phyloP scores from a whole-genome alignment of 805 yeast genomes.

The Maudiozyma barnettii region DNA sequence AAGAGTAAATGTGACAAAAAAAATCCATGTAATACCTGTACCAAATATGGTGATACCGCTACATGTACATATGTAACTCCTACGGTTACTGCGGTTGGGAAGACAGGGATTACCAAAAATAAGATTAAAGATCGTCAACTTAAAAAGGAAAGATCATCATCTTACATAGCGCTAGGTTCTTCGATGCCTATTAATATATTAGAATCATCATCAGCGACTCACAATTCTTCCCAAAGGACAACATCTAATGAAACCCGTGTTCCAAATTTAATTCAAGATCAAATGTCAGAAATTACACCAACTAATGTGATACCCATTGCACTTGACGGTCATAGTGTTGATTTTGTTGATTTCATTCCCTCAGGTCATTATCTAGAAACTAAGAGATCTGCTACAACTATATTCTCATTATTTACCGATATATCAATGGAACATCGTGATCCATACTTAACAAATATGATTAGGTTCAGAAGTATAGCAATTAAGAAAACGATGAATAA shows the following conservation, averaged over 20 bases:
- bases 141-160: neutral
- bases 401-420: slow-evolving; percentile 18
- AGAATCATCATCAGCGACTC: neutral
- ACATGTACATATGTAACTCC: slow-evolving; percentile 12
- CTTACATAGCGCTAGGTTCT: neutral
- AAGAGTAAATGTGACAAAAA: slow-evolving; percentile 26
- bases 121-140: neutral
- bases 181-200: neutral
- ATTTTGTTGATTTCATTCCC: slow-evolving; percentile 19
- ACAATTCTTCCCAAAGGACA: neutral
- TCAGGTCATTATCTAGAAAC: slow-evolving; percentile 16
- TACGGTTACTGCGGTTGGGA: neutral
- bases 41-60: slow-evolving; percentile 13
- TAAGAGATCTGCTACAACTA: slow-evolving; percentile 23
- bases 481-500: slow-evolving; percentile 14
- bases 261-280: neutral
- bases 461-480: slow-evolving; percentile 17
- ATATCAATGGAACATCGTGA: slow-evolving; percentile 22
- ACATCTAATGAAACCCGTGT: neutral
- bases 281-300: neutral
- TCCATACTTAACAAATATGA: slow-evolving; percentile 16
- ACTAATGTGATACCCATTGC: neutral
- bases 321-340: neutral
- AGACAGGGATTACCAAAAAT: neutral
- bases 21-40: slow-evolving; percentile 22